A percentile compares a stretch with the other conserved stretches of the same genome.
phyloP scores from a whole-genome alignment of 1,284 basidiomycete species.

The Ustilago nuda region DNA sequence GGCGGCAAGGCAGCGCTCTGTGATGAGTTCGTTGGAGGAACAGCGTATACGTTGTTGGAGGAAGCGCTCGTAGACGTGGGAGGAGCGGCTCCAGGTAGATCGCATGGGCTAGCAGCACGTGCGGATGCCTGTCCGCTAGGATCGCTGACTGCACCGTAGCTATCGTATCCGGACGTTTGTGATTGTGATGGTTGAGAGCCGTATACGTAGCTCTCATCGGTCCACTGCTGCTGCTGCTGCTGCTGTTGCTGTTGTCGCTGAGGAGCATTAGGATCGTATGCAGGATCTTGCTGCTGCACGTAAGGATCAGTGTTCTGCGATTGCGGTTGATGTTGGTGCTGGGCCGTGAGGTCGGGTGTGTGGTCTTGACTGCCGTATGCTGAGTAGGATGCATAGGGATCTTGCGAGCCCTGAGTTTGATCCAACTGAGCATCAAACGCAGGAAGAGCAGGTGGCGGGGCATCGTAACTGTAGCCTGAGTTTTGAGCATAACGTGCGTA shows the following conservation, averaged over 20 bases:
- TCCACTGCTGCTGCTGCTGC: conserved; percentile 12
- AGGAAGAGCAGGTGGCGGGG: conserved; percentile 3
- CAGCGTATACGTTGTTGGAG: conserved; percentile 11
- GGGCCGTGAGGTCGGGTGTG: not conserved
- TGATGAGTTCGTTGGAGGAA: conserved; percentile 6
- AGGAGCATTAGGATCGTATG: conserved; percentile 7
- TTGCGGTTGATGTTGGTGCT: conserved; percentile 11
- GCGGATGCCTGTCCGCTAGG: conserved; percentile 1
- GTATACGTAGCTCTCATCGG: conserved; percentile 16
- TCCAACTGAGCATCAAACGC: conserved; percentile 20
- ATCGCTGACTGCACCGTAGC: not conserved
- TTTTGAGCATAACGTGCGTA: conserved; percentile 19
- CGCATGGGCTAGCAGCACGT: conserved; percentile 39
- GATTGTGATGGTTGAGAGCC: conserved; percentile 6
- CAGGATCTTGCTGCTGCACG: conserved; percentile 13
- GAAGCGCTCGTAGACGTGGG: not conserved
- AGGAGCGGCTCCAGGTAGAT: conserved; percentile 21
- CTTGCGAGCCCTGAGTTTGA: conserved; percentile 9
- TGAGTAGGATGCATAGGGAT: conserved; percentile 15
- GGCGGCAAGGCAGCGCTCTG: conserved; percentile 17
- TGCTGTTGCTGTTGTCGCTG: conserved; percentile 12
- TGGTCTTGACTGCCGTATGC: conserved; percentile 15
- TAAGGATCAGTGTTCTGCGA: conserved; percentile 12
- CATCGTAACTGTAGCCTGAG: conserved; percentile 21
- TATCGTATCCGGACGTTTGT: conserved; percentile 10